Evolutionary conservation across 345 rosid genomes (phyloP), one percentile per base, ranked within the genome.

Genomic region (Eucalyptus leucophloia): DNA sequence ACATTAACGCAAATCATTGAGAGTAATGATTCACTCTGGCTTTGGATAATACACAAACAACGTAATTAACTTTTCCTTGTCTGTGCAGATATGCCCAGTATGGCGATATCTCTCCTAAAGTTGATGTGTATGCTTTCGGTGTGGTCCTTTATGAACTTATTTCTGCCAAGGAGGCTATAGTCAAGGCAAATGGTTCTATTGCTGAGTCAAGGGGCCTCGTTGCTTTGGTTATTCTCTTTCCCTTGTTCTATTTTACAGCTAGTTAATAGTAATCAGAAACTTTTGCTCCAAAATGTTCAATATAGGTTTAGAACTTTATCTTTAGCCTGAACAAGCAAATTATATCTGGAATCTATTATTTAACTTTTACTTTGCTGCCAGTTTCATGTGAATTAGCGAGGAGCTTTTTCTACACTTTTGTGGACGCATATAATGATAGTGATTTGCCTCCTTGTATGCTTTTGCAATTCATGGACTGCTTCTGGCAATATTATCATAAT

Each of bases 131-230:
- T 83, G 99, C 99, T 28, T 96, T 98, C 87, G 99, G 99, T 51
- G 99, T 98, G 88, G 98, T 98, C 86, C 98, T 98, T 40, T 98
- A 95, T 72, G 99, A 98, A 87, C 96, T 98, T 88, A 95, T 98
- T 47, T 97, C 99, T 82, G 99, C 97, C 10, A 98, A 97, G 92
- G 95, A 93, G 40, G 99, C 99, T 24, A 94, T 98, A n/a, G 96
- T 97, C 90, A 96, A 93, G 93, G 26, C 86, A 21, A 94, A 90
- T 32, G 94, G 90, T 86, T 62, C 96, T 17, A 37, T 56, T 86
- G 89, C 95, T 87, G 98, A 96, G 88, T 91, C 99, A 49, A 95
- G 91, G 91, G 97, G 98, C 82, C 99, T 98, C 24, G 98, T 98
- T 89, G 96, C 95, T 89, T 91, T 98, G 99, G 99, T 98, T 87